phyloP scores from a whole-genome alignment of 306 rosid species.

The Canavalia gladiata region DNA sequence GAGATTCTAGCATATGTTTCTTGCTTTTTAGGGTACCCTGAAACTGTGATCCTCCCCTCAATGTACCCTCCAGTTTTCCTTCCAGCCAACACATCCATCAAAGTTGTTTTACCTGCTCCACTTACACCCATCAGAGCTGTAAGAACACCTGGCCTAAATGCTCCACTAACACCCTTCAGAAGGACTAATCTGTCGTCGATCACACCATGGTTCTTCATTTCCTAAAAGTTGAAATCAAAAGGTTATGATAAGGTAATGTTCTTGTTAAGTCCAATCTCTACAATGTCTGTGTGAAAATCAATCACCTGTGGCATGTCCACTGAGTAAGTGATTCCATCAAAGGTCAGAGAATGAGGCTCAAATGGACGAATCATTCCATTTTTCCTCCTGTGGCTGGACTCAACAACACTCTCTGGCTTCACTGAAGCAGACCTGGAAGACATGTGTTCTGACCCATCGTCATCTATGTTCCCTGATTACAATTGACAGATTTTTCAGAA shows the following conservation, averaged over 20 bases:
- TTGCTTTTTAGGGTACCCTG: constrained; percentile 78
- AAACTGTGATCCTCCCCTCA: constrained; percentile 69
- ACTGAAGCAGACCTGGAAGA: constrained; percentile 15
- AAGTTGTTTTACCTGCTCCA: constrained; percentile 89
- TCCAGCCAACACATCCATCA: constrained; percentile 87
- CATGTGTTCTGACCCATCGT: constrained; percentile 13
- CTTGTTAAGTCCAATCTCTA: background rate
- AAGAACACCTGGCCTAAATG: constrained; percentile 82
- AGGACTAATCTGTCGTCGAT: constrained; percentile 66
- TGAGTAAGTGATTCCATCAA: constrained; percentile 69
- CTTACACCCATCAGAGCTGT: constrained; percentile 91
- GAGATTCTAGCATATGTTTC: constrained; percentile 80
- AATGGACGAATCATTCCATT: constrained; percentile 89
- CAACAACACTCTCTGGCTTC: constrained; percentile 33
- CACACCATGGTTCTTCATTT: constrained; percentile 72
- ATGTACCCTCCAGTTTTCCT: constrained; percentile 85
- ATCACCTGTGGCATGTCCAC: constrained; percentile 83
- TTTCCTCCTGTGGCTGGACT: constrained; percentile 41
- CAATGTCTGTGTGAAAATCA: background rate
- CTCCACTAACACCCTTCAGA: constrained; percentile 70
- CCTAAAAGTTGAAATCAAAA: constrained; percentile 53
- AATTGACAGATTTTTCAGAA: constrained; percentile 13
- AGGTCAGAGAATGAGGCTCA: constrained; percentile 71
- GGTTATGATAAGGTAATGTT: background rate
- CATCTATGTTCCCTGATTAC: constrained; percentile 44